These are phyloP conservation scores for Phytophthora lateralis DNA, from an alignment of 352 stramenopile genomes.

Conservation along the genomic window DNA sequence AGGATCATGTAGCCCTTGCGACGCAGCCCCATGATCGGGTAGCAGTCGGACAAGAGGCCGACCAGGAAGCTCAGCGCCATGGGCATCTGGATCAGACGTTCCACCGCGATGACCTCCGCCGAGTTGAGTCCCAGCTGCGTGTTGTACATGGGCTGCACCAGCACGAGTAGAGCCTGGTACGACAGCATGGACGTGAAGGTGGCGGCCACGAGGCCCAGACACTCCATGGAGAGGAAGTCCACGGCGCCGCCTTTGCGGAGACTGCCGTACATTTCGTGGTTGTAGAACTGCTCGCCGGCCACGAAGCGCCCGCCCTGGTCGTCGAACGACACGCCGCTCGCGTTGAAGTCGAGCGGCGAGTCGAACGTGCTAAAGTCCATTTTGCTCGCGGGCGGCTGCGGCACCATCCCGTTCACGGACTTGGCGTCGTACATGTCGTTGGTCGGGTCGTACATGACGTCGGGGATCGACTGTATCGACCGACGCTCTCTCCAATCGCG, in stretches of 20 bases:
- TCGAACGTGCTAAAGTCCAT: slow-evolving; percentile 48
- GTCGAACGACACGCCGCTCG: slow-evolving; percentile 37
- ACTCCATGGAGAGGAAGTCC: slow-evolving; percentile 63
- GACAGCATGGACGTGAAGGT: slow-evolving; percentile 77
- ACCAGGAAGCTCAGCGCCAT: slow-evolving; percentile 91
- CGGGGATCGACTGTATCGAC: not conserved
- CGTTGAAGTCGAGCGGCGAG: slow-evolving; percentile 44
- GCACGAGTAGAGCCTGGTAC: slow-evolving; percentile 57
- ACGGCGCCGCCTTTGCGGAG: slow-evolving; percentile 67
- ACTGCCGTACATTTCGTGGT: slow-evolving; percentile 73
- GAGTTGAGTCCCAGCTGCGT: slow-evolving; percentile 53
- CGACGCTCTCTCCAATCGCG: slow-evolving; percentile 16
- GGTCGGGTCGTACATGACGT: slow-evolving; percentile 22
- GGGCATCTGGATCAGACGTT: slow-evolving; percentile 78
- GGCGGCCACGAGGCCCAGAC: slow-evolving; percentile 59
- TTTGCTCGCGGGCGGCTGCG: slow-evolving; percentile 31
- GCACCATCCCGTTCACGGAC: slow-evolving; percentile 36
- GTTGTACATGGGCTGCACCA: slow-evolving; percentile 63
- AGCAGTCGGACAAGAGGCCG: slow-evolving; percentile 89
- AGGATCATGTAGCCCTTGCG: slow-evolving; percentile 93
- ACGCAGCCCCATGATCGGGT: slow-evolving; percentile 89
- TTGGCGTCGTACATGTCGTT: slow-evolving; percentile 33
- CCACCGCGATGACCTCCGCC: slow-evolving; percentile 47
- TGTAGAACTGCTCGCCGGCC: slow-evolving; percentile 74
- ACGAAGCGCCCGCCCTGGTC: slow-evolving; percentile 54